phyloP scores from a whole-genome alignment of 768 basidiomycete genomes.

The Leccinellum luteum region DNA sequence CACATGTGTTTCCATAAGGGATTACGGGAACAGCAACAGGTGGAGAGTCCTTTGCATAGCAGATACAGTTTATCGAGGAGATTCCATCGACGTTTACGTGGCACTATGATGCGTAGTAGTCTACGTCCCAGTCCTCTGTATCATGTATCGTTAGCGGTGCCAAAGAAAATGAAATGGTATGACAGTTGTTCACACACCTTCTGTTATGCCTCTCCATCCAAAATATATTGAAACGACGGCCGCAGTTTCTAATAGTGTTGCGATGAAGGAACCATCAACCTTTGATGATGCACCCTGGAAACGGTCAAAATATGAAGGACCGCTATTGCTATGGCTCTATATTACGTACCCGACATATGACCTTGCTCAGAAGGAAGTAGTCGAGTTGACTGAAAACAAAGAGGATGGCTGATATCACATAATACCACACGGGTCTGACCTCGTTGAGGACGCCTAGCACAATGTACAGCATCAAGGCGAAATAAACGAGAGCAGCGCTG shows the following conservation, averaged over 20 bases:
- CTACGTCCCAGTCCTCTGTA: conserved; percentile 51
- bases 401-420: conserved; percentile 66
- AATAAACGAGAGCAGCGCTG: conserved; percentile 68
- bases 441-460: conserved; percentile 76
- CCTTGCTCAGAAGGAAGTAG: conserved; percentile 75
- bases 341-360: conserved; percentile 64
- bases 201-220: conserved; percentile 89
- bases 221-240: conserved; percentile 65
- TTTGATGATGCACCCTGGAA: conserved; percentile 59
- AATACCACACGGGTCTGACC: conserved; percentile 75
- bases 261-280: conserved; percentile 85
- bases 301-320: conserved; percentile 11
- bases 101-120: conserved; percentile 43
- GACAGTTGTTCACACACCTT: conserved; percentile 52
- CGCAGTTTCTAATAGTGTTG: conserved; percentile 79
- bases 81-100: neutral
- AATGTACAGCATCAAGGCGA: conserved; percentile 76
- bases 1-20: conserved; percentile 5
- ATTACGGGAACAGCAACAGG: conserved; percentile 4
- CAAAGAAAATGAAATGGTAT: neutral
- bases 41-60: conserved; percentile 5
- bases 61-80: conserved; percentile 6
- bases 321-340: neutral
- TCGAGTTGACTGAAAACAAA: conserved; percentile 81
- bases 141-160: conserved; percentile 2